phyloP scores from a whole-genome alignment of 257 asterid genomes.

The Phtheirospermum japonicum region DNA sequence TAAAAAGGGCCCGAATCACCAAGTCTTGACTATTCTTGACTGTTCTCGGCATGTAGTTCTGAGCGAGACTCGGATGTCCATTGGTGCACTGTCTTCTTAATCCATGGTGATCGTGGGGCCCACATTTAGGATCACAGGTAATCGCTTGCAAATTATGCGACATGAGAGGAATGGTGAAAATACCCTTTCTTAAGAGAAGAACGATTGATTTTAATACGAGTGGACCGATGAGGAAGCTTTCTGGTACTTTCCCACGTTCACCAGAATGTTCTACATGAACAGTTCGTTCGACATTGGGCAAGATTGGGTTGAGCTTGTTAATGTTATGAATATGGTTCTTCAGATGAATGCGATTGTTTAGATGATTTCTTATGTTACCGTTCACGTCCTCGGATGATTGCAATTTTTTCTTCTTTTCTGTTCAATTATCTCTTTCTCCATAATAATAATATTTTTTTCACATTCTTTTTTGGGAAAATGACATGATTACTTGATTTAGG shows the following conservation, averaged over 20 bases:
- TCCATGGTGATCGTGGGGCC: constrained; percentile 57
- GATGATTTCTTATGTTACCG: constrained; percentile 73
- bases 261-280: constrained; percentile 29
- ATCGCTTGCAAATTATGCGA: constrained; percentile 55
- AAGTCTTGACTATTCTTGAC: constrained; percentile 81
- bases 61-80: constrained; percentile 77
- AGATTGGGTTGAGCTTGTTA: constrained; percentile 92
- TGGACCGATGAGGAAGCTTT: too few species aligned
- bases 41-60: constrained; percentile 80
- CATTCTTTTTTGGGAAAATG: too few species aligned
- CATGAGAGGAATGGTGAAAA: constrained; percentile 37
- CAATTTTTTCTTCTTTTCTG: too few species aligned
- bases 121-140: constrained; percentile 79
- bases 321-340: constrained; percentile 92
- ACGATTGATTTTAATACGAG: too few species aligned
- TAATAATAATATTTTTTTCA: too few species aligned
- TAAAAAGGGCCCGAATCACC: constrained; percentile 87
- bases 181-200: constrained; percentile 48
- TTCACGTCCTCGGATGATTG: constrained; percentile 93
- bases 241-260: too few species aligned
- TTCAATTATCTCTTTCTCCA: too few species aligned
- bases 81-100: too few species aligned
- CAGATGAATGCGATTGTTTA: too few species aligned
- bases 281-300: constrained; percentile 66
- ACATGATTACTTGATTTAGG: too few species aligned